A percentile compares a stretch with the other conserved stretches of the same genome.
phyloP scores from a whole-genome alignment of 2,329 filamentous ascomycete species.

The Colletotrichum simmondsii region DNA sequence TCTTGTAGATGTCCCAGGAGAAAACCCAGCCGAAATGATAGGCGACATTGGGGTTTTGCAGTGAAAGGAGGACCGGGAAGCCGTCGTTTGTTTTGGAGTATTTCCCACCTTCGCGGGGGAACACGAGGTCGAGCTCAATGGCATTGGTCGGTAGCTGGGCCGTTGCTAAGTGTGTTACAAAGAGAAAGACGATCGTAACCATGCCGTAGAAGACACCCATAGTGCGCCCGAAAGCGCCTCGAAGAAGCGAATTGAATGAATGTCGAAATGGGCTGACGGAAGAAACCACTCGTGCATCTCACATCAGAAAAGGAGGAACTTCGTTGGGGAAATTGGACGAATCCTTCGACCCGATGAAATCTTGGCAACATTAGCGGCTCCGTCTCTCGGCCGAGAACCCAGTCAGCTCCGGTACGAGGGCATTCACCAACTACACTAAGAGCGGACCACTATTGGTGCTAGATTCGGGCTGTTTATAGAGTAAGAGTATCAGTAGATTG shows the following conservation, averaged over 20 bases:
- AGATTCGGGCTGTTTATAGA: neutral
- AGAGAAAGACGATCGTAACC: neutral
- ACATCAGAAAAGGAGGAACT: neutral
- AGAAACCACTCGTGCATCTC: neutral
- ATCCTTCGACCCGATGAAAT: neutral
- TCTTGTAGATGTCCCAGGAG: constrained; percentile 9
- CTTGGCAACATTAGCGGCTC: neutral
- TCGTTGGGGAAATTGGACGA: neutral
- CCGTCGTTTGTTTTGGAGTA: neutral
- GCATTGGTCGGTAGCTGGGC: constrained; percentile 1
- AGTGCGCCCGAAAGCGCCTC: neutral
- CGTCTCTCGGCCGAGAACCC: neutral
- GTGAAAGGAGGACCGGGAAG: constrained; percentile 3
- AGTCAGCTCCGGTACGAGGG: neutral
- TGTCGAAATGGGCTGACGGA: neutral
- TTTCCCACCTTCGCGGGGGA: constrained; percentile 1
- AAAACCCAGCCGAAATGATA: constrained; percentile 13
- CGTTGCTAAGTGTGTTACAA: neutral
- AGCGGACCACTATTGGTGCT: too few relatives aligned
- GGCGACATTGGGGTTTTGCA: constrained; percentile 17
- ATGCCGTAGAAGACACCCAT: neutral
- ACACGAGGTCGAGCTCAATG: constrained; percentile 9
- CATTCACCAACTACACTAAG: neutral
- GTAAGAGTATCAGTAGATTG: neutral
- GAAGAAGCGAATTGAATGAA: neutral